A percentile compares a stretch with the other conserved stretches of the same genome.
phyloP scores from a whole-genome alignment of 371 early-diverging fungal genomes.

The Saksenaea vasiformis region DNA sequence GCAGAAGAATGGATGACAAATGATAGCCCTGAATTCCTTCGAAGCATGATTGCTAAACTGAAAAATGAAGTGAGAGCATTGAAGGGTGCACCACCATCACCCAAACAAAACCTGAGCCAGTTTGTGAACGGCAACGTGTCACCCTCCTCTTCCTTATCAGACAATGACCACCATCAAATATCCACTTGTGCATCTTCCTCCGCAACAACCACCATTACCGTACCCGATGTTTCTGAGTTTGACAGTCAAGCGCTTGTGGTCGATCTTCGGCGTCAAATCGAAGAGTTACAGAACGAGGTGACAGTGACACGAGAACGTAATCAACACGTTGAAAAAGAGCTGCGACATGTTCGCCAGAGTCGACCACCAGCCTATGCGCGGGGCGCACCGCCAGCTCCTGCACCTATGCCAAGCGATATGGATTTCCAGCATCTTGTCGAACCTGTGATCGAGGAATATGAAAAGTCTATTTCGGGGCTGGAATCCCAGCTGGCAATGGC shows the following conservation, averaged over 20 bases:
- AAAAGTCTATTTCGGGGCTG: slow-evolving; percentile 59
- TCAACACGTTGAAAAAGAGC: slow-evolving; percentile 18
- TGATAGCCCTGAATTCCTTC: slow-evolving; percentile 60
- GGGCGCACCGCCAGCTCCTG: not conserved
- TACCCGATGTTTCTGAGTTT: slow-evolving; percentile 14
- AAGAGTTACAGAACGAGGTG: slow-evolving; percentile 22
- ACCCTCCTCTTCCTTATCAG: slow-evolving; percentile 24
- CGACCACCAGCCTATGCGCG: not conserved
- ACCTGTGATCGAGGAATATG: slow-evolving; percentile 71
- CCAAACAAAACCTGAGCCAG: slow-evolving; percentile 10
- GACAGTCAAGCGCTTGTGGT: slow-evolving; percentile 17
- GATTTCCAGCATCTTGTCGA: slow-evolving; percentile 65
- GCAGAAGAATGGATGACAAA: slow-evolving; percentile 62
- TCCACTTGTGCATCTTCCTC: slow-evolving; percentile 21
- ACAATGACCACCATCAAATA: slow-evolving; percentile 4
- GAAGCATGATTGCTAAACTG: slow-evolving; percentile 57
- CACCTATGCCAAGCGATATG: slow-evolving; percentile 3
- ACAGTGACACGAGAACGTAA: slow-evolving; percentile 22
- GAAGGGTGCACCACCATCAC: slow-evolving; percentile 18
- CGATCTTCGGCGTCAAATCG: slow-evolving; percentile 19
- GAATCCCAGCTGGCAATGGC: slow-evolving; percentile 61
- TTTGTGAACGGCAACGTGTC: slow-evolving; percentile 15
- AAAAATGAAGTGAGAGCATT: slow-evolving; percentile 53
- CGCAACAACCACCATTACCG: slow-evolving; percentile 26
- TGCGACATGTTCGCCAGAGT: slow-evolving; percentile 8